These are phyloP conservation scores for Botrytis porri DNA, from an alignment of 2,329 filamentous ascomycete species.

Conservation along the genomic window DNA sequence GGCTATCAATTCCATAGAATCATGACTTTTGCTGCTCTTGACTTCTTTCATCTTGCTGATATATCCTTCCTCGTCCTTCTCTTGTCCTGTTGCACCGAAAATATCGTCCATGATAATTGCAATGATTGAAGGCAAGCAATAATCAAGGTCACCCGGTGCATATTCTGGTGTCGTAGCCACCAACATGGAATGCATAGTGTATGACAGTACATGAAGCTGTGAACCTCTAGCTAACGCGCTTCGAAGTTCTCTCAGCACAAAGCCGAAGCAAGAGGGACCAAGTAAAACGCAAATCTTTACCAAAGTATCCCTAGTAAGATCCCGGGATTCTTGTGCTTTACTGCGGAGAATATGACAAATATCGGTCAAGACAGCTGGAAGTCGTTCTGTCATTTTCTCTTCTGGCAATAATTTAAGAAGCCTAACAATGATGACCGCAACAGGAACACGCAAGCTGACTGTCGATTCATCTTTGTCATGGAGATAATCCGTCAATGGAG, in stretches of 20 bases:
- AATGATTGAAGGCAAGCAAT: conserved; percentile 76
- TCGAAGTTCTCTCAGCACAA: conserved; percentile 87
- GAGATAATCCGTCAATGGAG: conserved; percentile 76
- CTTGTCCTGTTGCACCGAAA: conserved; percentile 86
- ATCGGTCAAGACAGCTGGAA: conserved; percentile 84
- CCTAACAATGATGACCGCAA: conserved; percentile 85
- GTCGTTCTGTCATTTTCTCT: conserved; percentile 66
- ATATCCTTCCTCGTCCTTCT: conserved; percentile 97
- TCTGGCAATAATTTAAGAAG: conserved; percentile 76
- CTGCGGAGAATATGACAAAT: conserved; percentile 91
- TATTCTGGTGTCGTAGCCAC: conserved; percentile 71
- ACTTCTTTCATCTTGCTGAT: conserved; percentile 95
- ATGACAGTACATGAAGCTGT: conserved; percentile 92
- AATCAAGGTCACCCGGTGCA: conserved; percentile 80
- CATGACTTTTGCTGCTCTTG: conserved; percentile 96
- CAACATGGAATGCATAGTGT: conserved; percentile 88
- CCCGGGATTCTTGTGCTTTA: conserved; percentile 81
- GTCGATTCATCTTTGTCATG: conserved; percentile 94
- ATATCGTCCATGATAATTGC: conserved; percentile 95
- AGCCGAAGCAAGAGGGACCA: conserved; percentile 80
- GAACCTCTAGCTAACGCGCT: conserved; percentile 81
- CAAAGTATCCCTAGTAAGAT: conserved; percentile 85
- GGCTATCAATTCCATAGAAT: conserved; percentile 91
- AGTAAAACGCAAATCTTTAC: conserved; percentile 78
- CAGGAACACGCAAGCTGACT: conserved; percentile 87